Conservation (phyloP, 805 yeast species). For the Sugiyamaella qingdaonensis region DNA sequence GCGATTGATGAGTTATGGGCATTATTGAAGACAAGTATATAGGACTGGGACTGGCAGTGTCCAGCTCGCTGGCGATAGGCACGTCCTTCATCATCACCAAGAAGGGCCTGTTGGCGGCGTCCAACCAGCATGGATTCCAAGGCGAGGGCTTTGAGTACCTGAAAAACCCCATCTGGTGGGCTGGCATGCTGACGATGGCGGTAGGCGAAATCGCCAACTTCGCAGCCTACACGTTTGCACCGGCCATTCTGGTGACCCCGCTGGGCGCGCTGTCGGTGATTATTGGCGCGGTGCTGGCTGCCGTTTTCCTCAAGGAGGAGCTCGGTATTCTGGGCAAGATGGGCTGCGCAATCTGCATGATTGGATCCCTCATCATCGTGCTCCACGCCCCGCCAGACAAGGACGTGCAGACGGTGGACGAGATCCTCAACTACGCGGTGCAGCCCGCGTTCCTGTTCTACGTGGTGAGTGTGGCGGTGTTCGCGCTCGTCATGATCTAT, state of each 20-base stretch:
- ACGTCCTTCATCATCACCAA: constrained; percentile 86
- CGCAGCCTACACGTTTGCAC: constrained; percentile 94
- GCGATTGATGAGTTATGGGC: constrained; percentile 4
- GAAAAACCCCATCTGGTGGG: constrained; percentile 89
- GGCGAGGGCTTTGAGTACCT: constrained; percentile 77
- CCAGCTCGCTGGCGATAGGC: constrained; percentile 86
- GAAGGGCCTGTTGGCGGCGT: constrained; percentile 73
- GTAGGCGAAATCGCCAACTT: constrained; percentile 88
- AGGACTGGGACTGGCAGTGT: constrained; percentile 82
- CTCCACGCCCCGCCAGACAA: constrained; percentile 94
- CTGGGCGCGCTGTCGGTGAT: constrained; percentile 86
- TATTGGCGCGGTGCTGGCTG: constrained; percentile 87
- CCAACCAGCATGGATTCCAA: constrained; percentile 54
- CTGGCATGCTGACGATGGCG: constrained; percentile 86
- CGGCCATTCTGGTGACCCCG: constrained; percentile 88
- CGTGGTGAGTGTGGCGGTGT: constrained; percentile 55
- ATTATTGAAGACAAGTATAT: constrained; percentile 79
- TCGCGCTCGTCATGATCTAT: constrained; percentile 75
- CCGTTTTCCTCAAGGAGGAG: constrained; percentile 78
- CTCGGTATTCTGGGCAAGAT: constrained; percentile 82
- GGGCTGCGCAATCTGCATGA: constrained; percentile 87
- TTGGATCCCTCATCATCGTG: constrained; percentile 84
- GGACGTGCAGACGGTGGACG: constrained; percentile 83
- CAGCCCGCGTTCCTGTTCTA: constrained; percentile 70
- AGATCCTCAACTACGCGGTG: constrained; percentile 73